These are phyloP conservation scores for Calonectria crousiana DNA, from an alignment of 2,329 filamentous ascomycete species.

Conservation along the genomic window DNA sequence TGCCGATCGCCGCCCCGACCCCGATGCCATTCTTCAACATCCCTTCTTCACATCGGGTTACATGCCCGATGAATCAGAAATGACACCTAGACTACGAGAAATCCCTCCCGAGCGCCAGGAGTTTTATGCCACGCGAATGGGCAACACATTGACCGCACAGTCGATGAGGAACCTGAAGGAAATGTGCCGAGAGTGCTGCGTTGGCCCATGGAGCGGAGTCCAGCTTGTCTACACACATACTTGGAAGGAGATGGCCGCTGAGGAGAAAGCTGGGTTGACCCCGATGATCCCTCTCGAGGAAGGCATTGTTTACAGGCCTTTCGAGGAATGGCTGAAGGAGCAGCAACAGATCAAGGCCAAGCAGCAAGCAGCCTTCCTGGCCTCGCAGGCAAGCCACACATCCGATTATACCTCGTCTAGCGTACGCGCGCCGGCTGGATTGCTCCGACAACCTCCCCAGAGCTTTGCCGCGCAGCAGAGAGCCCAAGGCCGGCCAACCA, in stretches of 20 bases:
- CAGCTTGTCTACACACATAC: constrained; percentile 66
- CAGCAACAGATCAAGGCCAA: constrained; percentile 56
- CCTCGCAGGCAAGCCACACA: constrained; percentile 43
- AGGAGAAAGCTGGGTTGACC: constrained; percentile 75
- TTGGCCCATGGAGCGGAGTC: constrained; percentile 66
- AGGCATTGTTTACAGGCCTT: constrained; percentile 73
- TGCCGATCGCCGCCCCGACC: constrained; percentile 79
- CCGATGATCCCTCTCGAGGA: constrained; percentile 72
- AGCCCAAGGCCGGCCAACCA: constrained; percentile 63
- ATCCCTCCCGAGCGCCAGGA: constrained; percentile 67
- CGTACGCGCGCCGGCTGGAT: constrained; percentile 54
- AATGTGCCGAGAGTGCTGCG: constrained; percentile 69
- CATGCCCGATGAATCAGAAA: constrained; percentile 73
- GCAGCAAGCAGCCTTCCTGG: constrained; percentile 46
- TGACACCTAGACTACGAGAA: constrained; percentile 69
- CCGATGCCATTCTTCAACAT: constrained; percentile 83
- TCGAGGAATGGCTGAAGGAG: constrained; percentile 71
- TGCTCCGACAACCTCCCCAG: constrained; percentile 68
- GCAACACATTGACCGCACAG: constrained; percentile 57
- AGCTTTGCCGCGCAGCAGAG: constrained; percentile 77
- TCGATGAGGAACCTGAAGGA: constrained; percentile 67
- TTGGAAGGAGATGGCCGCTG: constrained; percentile 76
- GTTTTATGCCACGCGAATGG: constrained; percentile 66
- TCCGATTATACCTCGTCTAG: constrained; percentile 51
- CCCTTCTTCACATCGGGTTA: constrained; percentile 83